Evolutionary conservation across 78 protist genomes (phyloP).

Genomic region (Protostelium mycophagum): DNA sequence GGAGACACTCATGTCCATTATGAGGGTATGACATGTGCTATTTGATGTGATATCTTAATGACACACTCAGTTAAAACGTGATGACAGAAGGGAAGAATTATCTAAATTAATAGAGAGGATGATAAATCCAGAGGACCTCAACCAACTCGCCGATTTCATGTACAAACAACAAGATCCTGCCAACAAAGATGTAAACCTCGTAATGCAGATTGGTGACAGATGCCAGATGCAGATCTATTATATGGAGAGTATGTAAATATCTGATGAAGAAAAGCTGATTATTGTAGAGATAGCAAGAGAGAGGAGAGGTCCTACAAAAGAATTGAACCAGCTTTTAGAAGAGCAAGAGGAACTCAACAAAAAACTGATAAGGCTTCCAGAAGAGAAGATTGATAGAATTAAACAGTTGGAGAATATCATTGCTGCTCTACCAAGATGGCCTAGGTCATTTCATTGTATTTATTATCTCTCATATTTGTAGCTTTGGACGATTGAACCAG

Average conservation of each 20-base stretch:
- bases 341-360: not conserved
- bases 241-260: too few species aligned
- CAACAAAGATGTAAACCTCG: not conserved
- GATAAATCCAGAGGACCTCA: not conserved
- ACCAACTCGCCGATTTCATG: not conserved
- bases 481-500: not conserved
- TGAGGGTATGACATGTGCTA: too few species aligned
- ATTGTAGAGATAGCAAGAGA: not conserved
- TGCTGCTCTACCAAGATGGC: not conserved
- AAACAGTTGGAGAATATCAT: not conserved
- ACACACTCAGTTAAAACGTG: too few species aligned
- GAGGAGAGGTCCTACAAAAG: not conserved
- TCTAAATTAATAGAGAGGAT: not conserved
- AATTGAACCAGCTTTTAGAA: not conserved
- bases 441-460: too few species aligned
- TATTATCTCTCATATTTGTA: too few species aligned
- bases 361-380: not conserved
- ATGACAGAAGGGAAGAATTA: not conserved
- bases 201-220: not conserved
- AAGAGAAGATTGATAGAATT: not conserved
- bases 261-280: too few species aligned
- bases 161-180: not conserved
- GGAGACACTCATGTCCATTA: not conserved
- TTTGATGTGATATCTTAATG: too few species aligned
- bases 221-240: not conserved